Conservation (phyloP, 805 yeast genomes). For the Wickerhamomyces mucosus region DNA sequence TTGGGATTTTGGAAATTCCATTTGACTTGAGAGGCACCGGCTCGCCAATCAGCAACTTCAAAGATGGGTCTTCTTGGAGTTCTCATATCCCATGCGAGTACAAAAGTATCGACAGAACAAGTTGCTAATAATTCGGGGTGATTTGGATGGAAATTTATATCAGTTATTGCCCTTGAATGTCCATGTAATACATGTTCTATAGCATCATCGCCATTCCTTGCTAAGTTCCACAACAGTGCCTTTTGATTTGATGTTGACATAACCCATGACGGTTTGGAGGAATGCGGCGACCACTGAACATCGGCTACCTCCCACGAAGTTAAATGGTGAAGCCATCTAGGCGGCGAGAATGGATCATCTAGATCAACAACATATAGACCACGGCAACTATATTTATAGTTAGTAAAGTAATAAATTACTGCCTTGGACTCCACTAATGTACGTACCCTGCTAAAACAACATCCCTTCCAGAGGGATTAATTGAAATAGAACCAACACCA, state of each 20-base stretch:
- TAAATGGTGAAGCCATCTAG: constrained; percentile 84
- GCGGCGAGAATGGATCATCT: constrained; percentile 92
- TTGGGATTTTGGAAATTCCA: constrained; percentile 78
- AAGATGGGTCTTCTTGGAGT: constrained; percentile 64
- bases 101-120: constrained; percentile 84
- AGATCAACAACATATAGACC: constrained; percentile 88
- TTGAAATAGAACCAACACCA: constrained; percentile 83
- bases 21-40: constrained; percentile 91
- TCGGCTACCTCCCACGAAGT: constrained; percentile 99
- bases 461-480: constrained; percentile 85
- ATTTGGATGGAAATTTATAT: constrained; percentile 83
- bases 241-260: constrained; percentile 92
- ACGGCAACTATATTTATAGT: too few relatives aligned
- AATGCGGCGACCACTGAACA: constrained; percentile 96
- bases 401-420: not conserved
- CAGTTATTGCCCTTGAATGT: constrained; percentile 90
- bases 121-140: constrained; percentile 87
- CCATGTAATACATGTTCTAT: constrained; percentile 83
- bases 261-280: constrained; percentile 79
- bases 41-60: constrained; percentile 88
- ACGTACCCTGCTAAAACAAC: constrained; percentile 91
- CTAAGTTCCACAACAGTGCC: constrained; percentile 89
- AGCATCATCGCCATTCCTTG: constrained; percentile 59
- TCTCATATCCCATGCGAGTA: constrained; percentile 86
- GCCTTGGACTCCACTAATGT: constrained; percentile 18